Base-by-base conservation (phyloP, 1,139 yeast species). In the Petasospora fabianii region DNA sequence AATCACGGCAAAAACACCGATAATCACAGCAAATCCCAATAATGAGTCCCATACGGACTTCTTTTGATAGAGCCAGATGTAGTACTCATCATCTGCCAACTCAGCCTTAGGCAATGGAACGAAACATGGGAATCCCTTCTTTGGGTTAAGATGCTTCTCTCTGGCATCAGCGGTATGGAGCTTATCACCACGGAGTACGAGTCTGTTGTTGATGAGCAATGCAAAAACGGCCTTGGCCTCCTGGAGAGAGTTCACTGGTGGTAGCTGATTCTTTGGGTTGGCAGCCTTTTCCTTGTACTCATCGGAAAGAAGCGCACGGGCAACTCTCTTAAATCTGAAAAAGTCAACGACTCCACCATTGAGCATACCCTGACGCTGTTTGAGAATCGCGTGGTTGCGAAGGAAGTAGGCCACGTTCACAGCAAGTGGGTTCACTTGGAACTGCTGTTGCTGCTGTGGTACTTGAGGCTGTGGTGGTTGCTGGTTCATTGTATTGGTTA, bases 291-390 rank as follows among this genome's bases (percentile, higher is more conserved):
- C 60, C 47, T 74, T 71, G 62, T 88, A 92, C 34, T 81, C 90
- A 2, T 77, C 83, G 43, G 90, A 78, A 33, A 77, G 66, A 43
- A 92, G 71, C 1, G 95, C 95, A 51, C 97, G 71, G 13, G 77
- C 66, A 33, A 87, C 83, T 54, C 98, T 75, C 61, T 94, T 92
- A 60, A 70, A 84, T 52, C 95, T 73, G 73, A 92, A 92, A 60
- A 92, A 90, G 45, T 86, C 95, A 30, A 77, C 73, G 27, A 77
- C 24, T 76, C 76, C 75, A 39, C 83, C 83, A 54, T 80, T 80
- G 41, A 85, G 67, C 32, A 83, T 65, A 6, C 97, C 97, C 43
- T 78, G 76, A 55, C 98, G 79, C 59, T 79, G 84, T 58, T 92
- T 92, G 50, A 92, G 69, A 20, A 65, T 62, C 31, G 69, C 59